Evolutionary conservation across 192 early-diverging fungal genomes (phyloP).

Genomic region (Coemansia sp.): DNA sequence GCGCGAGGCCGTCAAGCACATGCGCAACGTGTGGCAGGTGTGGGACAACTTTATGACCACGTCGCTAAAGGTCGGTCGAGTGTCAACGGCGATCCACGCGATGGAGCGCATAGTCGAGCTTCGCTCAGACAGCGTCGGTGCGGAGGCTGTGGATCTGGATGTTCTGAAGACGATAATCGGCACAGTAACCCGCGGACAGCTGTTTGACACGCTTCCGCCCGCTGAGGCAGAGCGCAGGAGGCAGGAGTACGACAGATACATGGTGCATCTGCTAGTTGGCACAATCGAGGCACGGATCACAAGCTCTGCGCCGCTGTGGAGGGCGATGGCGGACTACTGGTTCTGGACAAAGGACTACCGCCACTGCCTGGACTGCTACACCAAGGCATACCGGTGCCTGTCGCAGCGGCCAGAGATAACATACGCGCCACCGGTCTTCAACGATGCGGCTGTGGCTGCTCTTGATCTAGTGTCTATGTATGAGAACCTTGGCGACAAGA

Average conservation of each 20-base stretch:
- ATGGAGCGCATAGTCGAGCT: constrained; percentile 80
- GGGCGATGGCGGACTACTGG: constrained; percentile 74
- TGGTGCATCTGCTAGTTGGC: constrained; percentile 66
- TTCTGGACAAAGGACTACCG: constrained; percentile 62
- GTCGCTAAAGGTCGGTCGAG: constrained; percentile 74
- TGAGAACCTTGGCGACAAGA: constrained; percentile 65
- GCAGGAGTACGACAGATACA: constrained; percentile 15
- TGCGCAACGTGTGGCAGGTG: constrained; percentile 84
- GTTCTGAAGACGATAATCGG: constrained; percentile 72
- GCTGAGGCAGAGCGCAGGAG: constrained; percentile 56
- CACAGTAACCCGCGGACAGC: constrained; percentile 57
- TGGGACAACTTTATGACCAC: constrained; percentile 92
- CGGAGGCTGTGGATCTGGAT: constrained; percentile 78
- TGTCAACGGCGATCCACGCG: constrained; percentile 80
- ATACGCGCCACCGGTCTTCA: constrained; percentile 70
- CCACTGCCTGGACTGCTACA: constrained; percentile 72
- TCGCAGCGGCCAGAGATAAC: constrained; percentile 75
- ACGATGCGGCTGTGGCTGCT: constrained; percentile 65
- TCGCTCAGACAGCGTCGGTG: constrained; percentile 60
- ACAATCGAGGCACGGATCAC: constrained; percentile 78
- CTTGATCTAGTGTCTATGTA: constrained; percentile 80
- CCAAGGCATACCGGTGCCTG: constrained; percentile 82
- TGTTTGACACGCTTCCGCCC: constrained; percentile 17
- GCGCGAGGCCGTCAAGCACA: constrained; percentile 75
- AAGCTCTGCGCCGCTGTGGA: constrained; percentile 72